phyloP scores from a whole-genome alignment of 257 asterid genomes.

The Striga asiatica region DNA sequence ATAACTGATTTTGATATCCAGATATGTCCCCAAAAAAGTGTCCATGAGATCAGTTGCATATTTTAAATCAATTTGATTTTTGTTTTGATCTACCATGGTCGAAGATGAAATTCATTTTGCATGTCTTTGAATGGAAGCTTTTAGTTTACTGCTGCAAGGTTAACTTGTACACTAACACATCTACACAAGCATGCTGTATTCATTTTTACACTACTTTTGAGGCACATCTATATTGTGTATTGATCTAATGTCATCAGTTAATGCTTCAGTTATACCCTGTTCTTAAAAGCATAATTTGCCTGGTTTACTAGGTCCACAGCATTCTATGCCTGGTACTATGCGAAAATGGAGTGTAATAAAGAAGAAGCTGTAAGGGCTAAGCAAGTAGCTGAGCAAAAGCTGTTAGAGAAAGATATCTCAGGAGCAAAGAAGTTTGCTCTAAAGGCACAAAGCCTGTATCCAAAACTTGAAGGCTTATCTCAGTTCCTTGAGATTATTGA shows the following conservation, averaged over 20 bases:
- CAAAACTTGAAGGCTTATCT: slow-evolving; percentile 56
- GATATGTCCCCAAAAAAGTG: not conserved
- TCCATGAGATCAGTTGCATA: not conserved
- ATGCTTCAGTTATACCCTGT: not conserved
- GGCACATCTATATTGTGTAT: not conserved
- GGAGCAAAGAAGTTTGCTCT: slow-evolving; percentile 56
- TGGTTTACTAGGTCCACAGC: slow-evolving; percentile 12
- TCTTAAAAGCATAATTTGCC: slow-evolving; percentile 4
- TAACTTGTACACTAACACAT: no score
- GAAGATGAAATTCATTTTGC: not conserved
- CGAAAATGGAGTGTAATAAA: slow-evolving; percentile 49
- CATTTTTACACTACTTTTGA: slow-evolving; percentile 4
- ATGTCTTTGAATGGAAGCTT: not conserved
- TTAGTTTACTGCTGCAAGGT: no score
- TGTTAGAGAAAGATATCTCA: slow-evolving; percentile 32
- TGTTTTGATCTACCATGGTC: not conserved
- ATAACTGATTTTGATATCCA: not conserved
- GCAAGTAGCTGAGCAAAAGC: slow-evolving; percentile 42
- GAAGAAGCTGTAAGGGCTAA: slow-evolving; percentile 53
- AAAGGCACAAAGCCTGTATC: slow-evolving; percentile 47
- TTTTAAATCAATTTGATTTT: not conserved
- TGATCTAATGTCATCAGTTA: not conserved
- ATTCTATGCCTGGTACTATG: not conserved
- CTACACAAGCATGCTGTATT: not conserved
- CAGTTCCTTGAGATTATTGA: slow-evolving; percentile 40